Conservation (phyloP, 768 basidiomycete genomes). For the Russula abietina region DNA sequence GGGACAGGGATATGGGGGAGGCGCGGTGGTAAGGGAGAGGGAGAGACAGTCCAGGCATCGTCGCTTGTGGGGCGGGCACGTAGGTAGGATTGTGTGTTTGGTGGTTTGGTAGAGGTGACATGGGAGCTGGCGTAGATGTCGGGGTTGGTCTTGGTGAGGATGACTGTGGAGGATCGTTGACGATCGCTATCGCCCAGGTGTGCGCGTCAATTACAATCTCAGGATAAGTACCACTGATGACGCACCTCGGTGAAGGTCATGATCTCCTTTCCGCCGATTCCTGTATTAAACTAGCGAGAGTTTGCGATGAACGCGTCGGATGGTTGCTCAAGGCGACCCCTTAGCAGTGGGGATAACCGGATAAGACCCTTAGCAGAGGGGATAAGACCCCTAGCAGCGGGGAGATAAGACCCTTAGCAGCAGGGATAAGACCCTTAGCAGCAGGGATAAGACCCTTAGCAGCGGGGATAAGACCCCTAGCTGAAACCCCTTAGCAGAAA, state of each 20-base stretch:
- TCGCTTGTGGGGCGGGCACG: neutral
- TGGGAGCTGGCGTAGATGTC: constrained; percentile 14
- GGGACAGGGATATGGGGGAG: constrained; percentile 6
- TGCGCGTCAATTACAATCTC: constrained; percentile 1
- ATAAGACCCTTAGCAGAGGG: too few relatives aligned
- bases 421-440: too few relatives aligned
- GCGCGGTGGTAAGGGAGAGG: constrained; percentile 1
- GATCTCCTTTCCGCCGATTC: constrained; percentile 56
- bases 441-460: too few relatives aligned
- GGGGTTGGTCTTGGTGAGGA: constrained; percentile 18
- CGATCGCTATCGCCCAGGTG: constrained; percentile 41
- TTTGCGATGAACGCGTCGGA: too few relatives aligned
- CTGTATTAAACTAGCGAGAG: constrained; percentile 78
- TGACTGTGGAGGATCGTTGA: constrained; percentile 23
- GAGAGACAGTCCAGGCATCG: neutral
- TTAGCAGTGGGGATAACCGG: too few relatives aligned
- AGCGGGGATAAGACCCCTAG: too few relatives aligned
- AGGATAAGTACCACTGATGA: neutral
- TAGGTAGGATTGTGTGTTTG: constrained; percentile 16
- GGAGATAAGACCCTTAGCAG: too few relatives aligned
- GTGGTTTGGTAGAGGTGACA: neutral
- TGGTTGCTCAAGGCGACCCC: too few relatives aligned
- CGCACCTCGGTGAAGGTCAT: constrained; percentile 88
- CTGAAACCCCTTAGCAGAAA: too few relatives aligned
- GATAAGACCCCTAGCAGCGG: too few relatives aligned